Evolutionary conservation across 257 asterid species (phyloP), one percentile per base, ranked within the genome.

Genomic region (Sherardia arvensis): DNA sequence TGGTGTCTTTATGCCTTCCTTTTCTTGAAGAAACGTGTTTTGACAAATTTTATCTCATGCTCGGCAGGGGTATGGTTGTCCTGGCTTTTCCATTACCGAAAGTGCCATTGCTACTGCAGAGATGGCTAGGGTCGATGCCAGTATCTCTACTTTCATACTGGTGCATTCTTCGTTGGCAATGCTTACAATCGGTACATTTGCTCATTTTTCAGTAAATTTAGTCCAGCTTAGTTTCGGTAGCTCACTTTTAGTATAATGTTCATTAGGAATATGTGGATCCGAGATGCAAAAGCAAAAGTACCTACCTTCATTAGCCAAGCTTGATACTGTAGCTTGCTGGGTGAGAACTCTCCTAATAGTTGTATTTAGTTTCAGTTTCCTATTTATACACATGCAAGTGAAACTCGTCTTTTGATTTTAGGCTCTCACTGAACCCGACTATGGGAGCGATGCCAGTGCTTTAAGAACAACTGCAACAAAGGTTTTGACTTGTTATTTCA

Each of bases 361-460:
- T 32, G 56, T 25, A n/a, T 49, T 32, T 3, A 51, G 57, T 29
- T 54, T 18, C 7, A 12, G 58, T 7, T 57, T 30, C 59, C 32
- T 69, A 38, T 25, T 57, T 43, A 47, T 59, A 26, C 38, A 11
- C 48, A 18, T 38, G 27, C 48, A 20, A 63, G 51, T 69, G 47
- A 67, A 66, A 54, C 66, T 20, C 62, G 22, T 30, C 70, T 73
- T 65, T 26, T 74, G 72, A 69, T 48, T 56, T 57, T 73, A 93
- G 99, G 99, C 76, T 70, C 77, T 93, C 76, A 87, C 97, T 9
- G 97, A 93, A 80, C 99, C 99, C 66, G 91, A 90, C 73, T 77
- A 83, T 70, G 99, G 99, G 72, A 93, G 99, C 66, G 99, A 90
- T 81, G 99, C 99, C 72, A 93, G 99, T 78, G 85, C 80, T 75